Base-by-base conservation (phyloP, 371 early-diverging fungal species). In the Mortierella sp. region DNA sequence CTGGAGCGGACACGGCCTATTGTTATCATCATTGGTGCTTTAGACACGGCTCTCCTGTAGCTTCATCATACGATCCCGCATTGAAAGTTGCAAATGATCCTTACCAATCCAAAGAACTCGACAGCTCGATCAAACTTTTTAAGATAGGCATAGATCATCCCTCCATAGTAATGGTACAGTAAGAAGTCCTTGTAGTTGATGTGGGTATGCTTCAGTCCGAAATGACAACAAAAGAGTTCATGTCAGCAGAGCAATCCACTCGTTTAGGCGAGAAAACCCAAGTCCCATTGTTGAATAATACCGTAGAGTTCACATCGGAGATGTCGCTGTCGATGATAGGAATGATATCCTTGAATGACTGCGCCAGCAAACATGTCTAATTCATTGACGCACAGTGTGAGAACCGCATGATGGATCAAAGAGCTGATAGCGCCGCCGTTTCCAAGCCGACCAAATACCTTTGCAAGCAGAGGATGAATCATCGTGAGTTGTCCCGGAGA, bases 121-220 rank as follows among this genome's bases (percentile, higher is more conserved):
- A 89, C 61, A 1, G 95, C 93, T 9, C 85, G 76, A 10, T 82
- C 86, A 80, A 80, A 91, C 13, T 83, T 63, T 61, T 92, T 90
- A 59, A 89, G 83, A 27, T 85, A 89, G 29, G 89, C 85, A 59
- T 86, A 89, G 21, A 92, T 64, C 82, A 92, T 87, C 22, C 88
- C 90, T 41, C 92, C 92, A 64, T 94, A 92, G 77, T 94, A 95
- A 57, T 90, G 85, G 79, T 93, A 92, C 29, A 89, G 81, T 40
- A 94, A 72, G 71, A 88, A 89, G 54, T 85, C 85, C 48, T 84
- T 84, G 61, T 80, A 80, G 39, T 61, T 61, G 60, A 80, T 73
- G 17, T 61, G 63, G 24, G 74, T 80, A 12, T 55, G 41, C 62
- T 78, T 54, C 45, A 1, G 31, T 22, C 21, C 40, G 0, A 43